Evolutionary conservation across 2,329 filamentous ascomycete genomes (phyloP), one percentile per base, ranked within the genome.

Genomic region (Fusarium beomiforme): DNA sequence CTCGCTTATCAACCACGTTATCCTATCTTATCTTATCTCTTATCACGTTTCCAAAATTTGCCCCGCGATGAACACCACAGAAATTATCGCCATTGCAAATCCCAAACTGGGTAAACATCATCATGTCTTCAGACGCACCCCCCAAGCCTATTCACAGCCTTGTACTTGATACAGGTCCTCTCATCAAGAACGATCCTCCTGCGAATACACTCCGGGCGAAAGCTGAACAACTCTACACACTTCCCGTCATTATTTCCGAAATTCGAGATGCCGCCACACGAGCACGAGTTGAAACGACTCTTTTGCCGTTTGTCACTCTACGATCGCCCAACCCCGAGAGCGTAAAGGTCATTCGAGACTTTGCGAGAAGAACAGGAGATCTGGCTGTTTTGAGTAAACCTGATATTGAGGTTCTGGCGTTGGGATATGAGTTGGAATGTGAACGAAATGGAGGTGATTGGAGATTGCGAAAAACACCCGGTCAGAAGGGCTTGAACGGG

Each of bases 391-490:
- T 99, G 64, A 98, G 95, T 82, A 90, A 88, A 78, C 92, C 94
- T 3, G 96, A 99, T 89, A 85, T 98, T 67, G 92, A 97, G 74
- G 88, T 99, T 42, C 85, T 98, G 77, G 96, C 95, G 12, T 84
- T 99, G 60, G 92, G 94, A 2, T 98, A 98, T 80, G 96, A 99
- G 79, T 80, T 98, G n/a, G 95, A 98, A 76, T 92, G 93, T 76
- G 95, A 98, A 84, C 86, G 91, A 64, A 97, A 97, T 79, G 90
- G 91, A n/a, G 95, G 95, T 4, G 91, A 97, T 79, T 97, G 93
- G 92, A 88, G 95, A 65, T 78, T 98, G 80, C 87, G 95, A 68
- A 93, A 88, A 63, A 87, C 88, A 6, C 95, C 95, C 0, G 92
- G 91, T 2, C 94, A 97, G 79, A 95, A 94, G 80, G 81, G 87